Evolutionary conservation across 768 basidiomycete genomes (phyloP).

Genomic region (Antrodiella citrinella): DNA sequence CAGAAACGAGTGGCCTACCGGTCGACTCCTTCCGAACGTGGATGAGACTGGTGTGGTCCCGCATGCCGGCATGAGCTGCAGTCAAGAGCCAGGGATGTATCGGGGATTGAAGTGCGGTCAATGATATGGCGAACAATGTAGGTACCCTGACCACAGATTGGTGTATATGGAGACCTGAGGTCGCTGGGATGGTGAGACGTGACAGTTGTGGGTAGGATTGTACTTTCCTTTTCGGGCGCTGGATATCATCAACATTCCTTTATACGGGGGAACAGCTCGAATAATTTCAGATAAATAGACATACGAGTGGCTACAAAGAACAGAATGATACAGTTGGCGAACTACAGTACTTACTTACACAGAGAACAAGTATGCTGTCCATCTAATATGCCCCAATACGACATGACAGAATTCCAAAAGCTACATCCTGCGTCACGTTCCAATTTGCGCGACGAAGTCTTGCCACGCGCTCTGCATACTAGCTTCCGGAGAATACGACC

Average conservation of each 20-base stretch:
- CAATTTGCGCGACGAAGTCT: constrained; percentile 26
- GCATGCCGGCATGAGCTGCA: constrained; percentile 44
- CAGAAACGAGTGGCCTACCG: constrained; percentile 27
- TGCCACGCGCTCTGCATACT: constrained; percentile 25
- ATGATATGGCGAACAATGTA: too few species aligned
- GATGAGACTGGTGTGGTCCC: constrained; percentile 39
- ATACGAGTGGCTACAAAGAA: background rate
- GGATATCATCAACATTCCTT: too few species aligned
- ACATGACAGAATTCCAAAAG: background rate
- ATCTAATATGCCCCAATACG: background rate
- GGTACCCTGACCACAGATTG: too few species aligned
- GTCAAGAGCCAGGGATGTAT: too few species aligned
- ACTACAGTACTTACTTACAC: background rate
- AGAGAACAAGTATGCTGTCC: too few species aligned
- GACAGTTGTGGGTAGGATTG: too few species aligned
- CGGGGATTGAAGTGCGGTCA: too few species aligned
- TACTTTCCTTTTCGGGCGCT: too few species aligned
- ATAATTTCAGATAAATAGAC: background rate
- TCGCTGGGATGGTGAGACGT: too few species aligned
- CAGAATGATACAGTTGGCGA: background rate
- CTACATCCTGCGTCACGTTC: background rate
- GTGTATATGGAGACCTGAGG: too few species aligned
- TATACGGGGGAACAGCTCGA: too few species aligned
- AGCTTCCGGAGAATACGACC: constrained; percentile 29
- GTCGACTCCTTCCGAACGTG: constrained; percentile 49